These are phyloP conservation scores for Epithele typhae DNA, from an alignment of 768 basidiomycete species.

Conservation along the genomic window DNA sequence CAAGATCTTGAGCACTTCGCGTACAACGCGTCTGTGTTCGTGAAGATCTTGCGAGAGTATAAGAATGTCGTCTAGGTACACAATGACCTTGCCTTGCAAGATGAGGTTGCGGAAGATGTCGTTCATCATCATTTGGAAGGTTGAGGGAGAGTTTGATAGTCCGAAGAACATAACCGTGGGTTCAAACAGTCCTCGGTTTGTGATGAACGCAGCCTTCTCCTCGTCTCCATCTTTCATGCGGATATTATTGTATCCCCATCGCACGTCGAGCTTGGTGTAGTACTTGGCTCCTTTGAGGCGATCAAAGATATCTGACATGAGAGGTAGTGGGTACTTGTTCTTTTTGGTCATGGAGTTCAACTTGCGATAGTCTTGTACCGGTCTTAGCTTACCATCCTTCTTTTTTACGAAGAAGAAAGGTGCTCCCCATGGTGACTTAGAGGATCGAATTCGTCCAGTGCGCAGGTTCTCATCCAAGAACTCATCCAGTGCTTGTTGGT, in stretches of 20 bases:
- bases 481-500: no score
- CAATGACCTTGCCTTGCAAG: slow-evolving; percentile 28
- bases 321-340: no score
- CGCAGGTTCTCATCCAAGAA: no score
- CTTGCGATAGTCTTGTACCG: no score
- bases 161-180: slow-evolving; percentile 35
- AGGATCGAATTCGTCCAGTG: no score
- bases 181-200: slow-evolving; percentile 33
- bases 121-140: slow-evolving; percentile 25
- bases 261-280: slow-evolving; percentile 26
- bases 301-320: no score
- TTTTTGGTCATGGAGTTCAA: no score
- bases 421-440: no score
- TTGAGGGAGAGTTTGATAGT: slow-evolving; percentile 30
- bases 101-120: slow-evolving; percentile 22
- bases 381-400: no score
- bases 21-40: slow-evolving; percentile 16
- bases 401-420: no score
- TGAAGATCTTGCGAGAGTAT: slow-evolving; percentile 5
- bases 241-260: neutral
- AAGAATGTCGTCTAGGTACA: slow-evolving; percentile 42
- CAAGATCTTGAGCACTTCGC: slow-evolving; percentile 24
- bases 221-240: slow-evolving; percentile 36
- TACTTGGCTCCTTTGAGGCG: neutral
- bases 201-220: slow-evolving; percentile 37